Conservation (phyloP, 108 stramenopile species). For the Skeletonema potamos region DNA sequence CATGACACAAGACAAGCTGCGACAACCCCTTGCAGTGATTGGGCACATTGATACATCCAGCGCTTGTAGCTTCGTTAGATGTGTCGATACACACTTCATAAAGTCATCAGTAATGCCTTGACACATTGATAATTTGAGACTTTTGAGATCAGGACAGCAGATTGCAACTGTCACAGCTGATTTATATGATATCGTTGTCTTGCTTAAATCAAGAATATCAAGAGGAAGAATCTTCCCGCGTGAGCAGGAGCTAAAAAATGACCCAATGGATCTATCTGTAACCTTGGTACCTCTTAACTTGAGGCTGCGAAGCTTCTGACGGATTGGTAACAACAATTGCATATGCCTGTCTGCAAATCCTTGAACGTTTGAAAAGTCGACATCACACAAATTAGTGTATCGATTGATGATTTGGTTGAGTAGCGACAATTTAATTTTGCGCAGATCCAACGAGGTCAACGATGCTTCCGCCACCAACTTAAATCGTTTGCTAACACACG, state of each 20-base stretch:
- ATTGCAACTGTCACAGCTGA: conserved; percentile 5
- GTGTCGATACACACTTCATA: conserved; percentile 1
- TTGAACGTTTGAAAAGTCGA: not conserved
- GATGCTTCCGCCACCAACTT: not conserved
- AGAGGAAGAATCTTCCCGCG: not conserved
- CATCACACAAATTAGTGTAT: not conserved
- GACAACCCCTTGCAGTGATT: conserved; percentile 17
- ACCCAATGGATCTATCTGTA: not conserved
- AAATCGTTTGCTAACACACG: conserved; percentile 8
- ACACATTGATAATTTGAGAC: conserved; percentile 13
- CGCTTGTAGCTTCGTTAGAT: not conserved
- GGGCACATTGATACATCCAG: conserved; percentile 31
- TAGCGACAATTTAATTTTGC: not conserved
- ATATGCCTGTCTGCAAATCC: not conserved
- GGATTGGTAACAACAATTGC: not conserved
- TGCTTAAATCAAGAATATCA: conserved; percentile 21
- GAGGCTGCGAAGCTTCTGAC: not conserved
- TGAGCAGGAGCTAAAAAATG: not conserved
- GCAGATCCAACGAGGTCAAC: not conserved
- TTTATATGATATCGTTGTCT: not conserved
- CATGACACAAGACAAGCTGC: conserved; percentile 6
- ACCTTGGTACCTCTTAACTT: not conserved
- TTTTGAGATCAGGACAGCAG: conserved; percentile 11
- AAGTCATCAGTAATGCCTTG: conserved; percentile 17
- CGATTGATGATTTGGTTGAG: not conserved